These are phyloP conservation scores for Thuja plicata DNA, from an alignment of 83 land plant genomes.

Conservation along the genomic window DNA sequence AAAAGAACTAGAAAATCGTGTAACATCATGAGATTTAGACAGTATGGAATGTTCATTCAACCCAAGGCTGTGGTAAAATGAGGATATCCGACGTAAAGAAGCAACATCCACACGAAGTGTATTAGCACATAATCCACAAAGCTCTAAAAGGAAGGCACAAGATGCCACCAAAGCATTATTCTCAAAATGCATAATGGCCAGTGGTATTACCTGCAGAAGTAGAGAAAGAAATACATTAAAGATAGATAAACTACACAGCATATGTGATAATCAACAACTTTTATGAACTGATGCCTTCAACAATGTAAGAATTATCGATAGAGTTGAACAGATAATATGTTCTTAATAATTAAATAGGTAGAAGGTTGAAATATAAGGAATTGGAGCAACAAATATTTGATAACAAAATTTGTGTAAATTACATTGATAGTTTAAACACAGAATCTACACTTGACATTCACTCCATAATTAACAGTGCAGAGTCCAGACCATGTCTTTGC, in stretches of 20 bases:
- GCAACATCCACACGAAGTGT: conserved; percentile 83
- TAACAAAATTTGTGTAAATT: background rate
- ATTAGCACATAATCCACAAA: conserved; percentile 86
- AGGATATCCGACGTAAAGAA: conserved; percentile 76
- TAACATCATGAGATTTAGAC: conserved; percentile 32
- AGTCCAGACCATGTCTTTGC: background rate
- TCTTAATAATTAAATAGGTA: background rate
- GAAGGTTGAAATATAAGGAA: background rate
- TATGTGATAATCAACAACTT: background rate
- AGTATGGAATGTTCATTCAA: conserved; percentile 18
- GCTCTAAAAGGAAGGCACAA: conserved; percentile 79
- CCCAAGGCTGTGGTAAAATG: conserved; percentile 45
- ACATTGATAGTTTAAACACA: background rate
- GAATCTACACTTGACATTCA: background rate
- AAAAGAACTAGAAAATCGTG: conserved; percentile 30
- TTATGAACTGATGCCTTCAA: background rate
- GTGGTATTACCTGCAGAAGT: conserved; percentile 69
- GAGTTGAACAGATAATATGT: background rate
- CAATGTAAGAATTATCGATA: background rate
- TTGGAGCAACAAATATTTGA: background rate
- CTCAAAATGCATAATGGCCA: conserved; percentile 78
- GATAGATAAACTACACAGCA: background rate
- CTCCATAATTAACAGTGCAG: background rate
- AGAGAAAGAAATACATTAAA: background rate
- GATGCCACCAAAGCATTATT: conserved; percentile 77